These are phyloP conservation scores for Drechslerella dactyloides DNA, from an alignment of 2,329 filamentous ascomycete genomes.

Conservation along the genomic window DNA sequence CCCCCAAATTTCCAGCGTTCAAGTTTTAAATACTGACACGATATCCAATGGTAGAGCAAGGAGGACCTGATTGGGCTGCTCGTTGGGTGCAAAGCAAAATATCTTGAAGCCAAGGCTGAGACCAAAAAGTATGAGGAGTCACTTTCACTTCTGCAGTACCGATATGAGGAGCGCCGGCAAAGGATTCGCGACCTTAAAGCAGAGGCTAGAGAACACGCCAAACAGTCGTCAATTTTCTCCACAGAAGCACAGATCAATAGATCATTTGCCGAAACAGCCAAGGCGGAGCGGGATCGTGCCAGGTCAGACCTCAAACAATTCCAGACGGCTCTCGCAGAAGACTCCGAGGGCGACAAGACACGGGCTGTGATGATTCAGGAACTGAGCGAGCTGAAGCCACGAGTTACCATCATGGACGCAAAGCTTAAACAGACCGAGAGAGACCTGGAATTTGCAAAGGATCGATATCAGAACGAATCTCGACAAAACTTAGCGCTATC, in stretches of 20 bases:
- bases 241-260: slow-evolving; percentile 19
- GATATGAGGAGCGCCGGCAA: slow-evolving; percentile 24
- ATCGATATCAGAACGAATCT: slow-evolving; percentile 21
- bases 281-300: slow-evolving; percentile 13
- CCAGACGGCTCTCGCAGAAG: slow-evolving; percentile 14
- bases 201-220: not conserved
- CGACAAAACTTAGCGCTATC: slow-evolving; percentile 8
- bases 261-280: slow-evolving; percentile 8
- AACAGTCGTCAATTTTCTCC: slow-evolving; percentile 6
- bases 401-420: slow-evolving; percentile 6
- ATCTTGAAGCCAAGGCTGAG: slow-evolving; percentile 6
- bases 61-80: slow-evolving; percentile 30
- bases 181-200: slow-evolving; percentile 25
- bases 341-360: slow-evolving; percentile 4
- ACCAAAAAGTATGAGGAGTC: slow-evolving; percentile 24
- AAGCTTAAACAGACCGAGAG: slow-evolving; percentile 10
- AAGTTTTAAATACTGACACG: slow-evolving; percentile 1
- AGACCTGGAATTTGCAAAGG: slow-evolving; percentile 17
- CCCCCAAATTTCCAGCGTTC: not conserved
- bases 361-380: slow-evolving; percentile 16
- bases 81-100: slow-evolving; percentile 12
- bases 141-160: slow-evolving; percentile 8
- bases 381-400: slow-evolving; percentile 22
- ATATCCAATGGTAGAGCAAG: slow-evolving; percentile 20
- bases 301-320: slow-evolving; percentile 19